Conservation (phyloP, 331 rosid genomes). For the Erythrophleum ivorense region DNA sequence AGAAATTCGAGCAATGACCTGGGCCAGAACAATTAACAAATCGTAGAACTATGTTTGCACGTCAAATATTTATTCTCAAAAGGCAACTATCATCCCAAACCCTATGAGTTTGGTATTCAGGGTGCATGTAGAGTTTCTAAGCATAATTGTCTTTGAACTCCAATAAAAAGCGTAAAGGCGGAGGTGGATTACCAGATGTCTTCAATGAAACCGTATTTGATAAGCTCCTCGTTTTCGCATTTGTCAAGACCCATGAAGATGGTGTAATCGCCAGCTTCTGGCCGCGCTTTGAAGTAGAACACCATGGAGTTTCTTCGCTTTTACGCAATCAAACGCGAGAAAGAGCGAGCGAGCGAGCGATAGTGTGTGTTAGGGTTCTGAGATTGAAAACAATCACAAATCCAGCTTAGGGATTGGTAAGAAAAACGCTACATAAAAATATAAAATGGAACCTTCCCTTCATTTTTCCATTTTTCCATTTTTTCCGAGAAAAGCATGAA, state of each 20-base stretch:
- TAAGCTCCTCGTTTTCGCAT: constrained; percentile 96
- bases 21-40: neutral
- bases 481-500: neutral
- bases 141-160: neutral
- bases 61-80: neutral
- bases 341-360: neutral
- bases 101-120: neutral
- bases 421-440: constrained; percentile 22
- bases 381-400: constrained; percentile 21
- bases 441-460: neutral
- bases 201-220: constrained; percentile 92
- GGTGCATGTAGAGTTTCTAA: neutral
- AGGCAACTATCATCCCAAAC: neutral
- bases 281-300: constrained; percentile 97
- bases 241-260: constrained; percentile 99
- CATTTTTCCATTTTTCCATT: neutral
- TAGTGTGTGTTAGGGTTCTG: constrained; percentile 52
- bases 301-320: constrained; percentile 64
- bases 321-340: constrained; percentile 32
- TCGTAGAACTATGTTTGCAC: neutral
- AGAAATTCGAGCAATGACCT: neutral
- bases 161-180: neutral
- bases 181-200: constrained; percentile 71
- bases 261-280: constrained; percentile 92
- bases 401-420: constrained; percentile 25